phyloP scores from a whole-genome alignment of 2,329 filamentous ascomycete species.

The Colletotrichum incanum region DNA sequence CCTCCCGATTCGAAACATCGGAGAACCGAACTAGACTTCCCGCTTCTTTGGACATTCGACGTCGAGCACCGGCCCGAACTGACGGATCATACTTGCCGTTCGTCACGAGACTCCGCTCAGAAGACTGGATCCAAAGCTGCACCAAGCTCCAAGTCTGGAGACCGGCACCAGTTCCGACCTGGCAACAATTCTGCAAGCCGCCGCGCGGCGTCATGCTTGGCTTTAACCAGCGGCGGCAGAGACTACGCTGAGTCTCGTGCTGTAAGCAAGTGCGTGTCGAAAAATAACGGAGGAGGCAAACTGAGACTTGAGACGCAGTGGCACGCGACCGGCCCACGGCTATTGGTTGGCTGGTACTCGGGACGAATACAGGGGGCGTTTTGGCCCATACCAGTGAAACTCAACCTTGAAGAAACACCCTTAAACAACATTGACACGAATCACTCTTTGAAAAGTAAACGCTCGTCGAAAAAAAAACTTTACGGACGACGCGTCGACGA shows the following conservation, averaged over 20 bases:
- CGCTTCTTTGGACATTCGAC: background rate
- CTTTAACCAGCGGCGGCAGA: slow-evolving; percentile 11
- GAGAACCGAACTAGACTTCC: background rate
- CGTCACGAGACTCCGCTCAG: slow-evolving; percentile 29
- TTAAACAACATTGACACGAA: slow-evolving; percentile 23
- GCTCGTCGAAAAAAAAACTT: slow-evolving; percentile 1
- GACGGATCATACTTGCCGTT: slow-evolving; percentile 33
- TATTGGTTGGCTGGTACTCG: slow-evolving; percentile 35
- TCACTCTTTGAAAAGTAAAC: slow-evolving; percentile 10
- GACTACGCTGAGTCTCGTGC: background rate
- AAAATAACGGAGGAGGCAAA: slow-evolving; percentile 2
- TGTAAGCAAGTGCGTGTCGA: slow-evolving; percentile 1
- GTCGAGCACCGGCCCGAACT: slow-evolving; percentile 8
- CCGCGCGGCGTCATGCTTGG: slow-evolving; percentile 24
- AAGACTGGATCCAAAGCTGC: slow-evolving; percentile 28
- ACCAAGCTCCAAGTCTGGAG: slow-evolving; percentile 11
- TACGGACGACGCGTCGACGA: slow-evolving; percentile 24
- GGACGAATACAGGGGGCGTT: slow-evolving; percentile 39
- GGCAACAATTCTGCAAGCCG: slow-evolving; percentile 16
- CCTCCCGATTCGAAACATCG: background rate
- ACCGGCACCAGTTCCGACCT: slow-evolving; percentile 32
- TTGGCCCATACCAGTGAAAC: slow-evolving; percentile 40
- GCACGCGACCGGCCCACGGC: slow-evolving; percentile 34
- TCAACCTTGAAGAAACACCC: slow-evolving; percentile 36
- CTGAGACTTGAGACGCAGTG: slow-evolving; percentile 34